These are phyloP conservation scores for Komagataella pseudopastoris DNA, from an alignment of 805 yeast species.

Conservation along the genomic window DNA sequence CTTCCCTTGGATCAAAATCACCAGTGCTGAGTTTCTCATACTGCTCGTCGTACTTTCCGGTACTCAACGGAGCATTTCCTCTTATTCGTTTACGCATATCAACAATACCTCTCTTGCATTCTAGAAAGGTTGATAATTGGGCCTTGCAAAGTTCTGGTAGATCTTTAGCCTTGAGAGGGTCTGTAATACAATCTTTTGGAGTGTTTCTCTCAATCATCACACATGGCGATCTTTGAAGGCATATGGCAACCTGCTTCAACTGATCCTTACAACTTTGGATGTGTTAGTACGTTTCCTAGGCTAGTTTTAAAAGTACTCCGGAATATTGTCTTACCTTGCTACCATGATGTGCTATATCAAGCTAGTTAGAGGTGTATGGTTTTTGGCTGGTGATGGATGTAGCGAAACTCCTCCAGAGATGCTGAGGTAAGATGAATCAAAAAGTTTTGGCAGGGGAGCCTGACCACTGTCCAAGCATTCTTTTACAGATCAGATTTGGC, in stretches of 20 bases:
- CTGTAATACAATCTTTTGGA: slow-evolving; percentile 76
- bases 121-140: slow-evolving; percentile 73
- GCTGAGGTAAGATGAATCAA: background rate
- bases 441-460: background rate
- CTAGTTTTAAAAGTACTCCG: background rate
- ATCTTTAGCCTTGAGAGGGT: slow-evolving; percentile 63
- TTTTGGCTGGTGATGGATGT: too few species aligned
- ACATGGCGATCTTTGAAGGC: slow-evolving; percentile 93
- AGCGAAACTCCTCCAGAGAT: background rate
- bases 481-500: background rate
- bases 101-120: slow-evolving; percentile 82
- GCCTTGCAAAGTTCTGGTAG: slow-evolving; percentile 84
- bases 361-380: background rate
- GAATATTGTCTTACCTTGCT: slow-evolving; percentile 26
- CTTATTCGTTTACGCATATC: slow-evolving; percentile 86
- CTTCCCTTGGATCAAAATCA: slow-evolving; percentile 70
- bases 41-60: slow-evolving; percentile 86
- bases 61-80: slow-evolving; percentile 88
- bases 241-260: slow-evolving; percentile 87
- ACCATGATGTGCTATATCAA: slow-evolving; percentile 24
- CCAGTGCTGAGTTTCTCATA: slow-evolving; percentile 71
- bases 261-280: slow-evolving; percentile 76
- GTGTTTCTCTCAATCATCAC: slow-evolving; percentile 82
- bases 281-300: slow-evolving; percentile 2
- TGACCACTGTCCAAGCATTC: too few species aligned